phyloP scores from a whole-genome alignment of 805 yeast species.

The Lachancea dasiensis region DNA sequence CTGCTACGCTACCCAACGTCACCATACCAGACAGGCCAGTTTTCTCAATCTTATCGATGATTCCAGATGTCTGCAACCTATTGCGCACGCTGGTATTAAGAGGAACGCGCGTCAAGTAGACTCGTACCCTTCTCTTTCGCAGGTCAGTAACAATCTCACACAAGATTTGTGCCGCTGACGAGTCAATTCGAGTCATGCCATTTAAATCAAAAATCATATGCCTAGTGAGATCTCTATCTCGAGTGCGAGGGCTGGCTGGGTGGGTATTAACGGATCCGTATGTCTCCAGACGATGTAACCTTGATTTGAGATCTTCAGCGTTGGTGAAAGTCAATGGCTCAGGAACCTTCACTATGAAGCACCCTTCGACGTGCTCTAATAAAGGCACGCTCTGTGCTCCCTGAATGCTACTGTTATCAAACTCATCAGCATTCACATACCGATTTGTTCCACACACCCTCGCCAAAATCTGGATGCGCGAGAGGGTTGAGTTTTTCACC shows the following conservation, averaged over 20 bases:
- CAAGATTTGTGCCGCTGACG: slow-evolving; percentile 72
- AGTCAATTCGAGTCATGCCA: slow-evolving; percentile 77
- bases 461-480: slow-evolving; percentile 79
- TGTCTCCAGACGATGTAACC: slow-evolving; percentile 63
- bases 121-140: slow-evolving; percentile 46
- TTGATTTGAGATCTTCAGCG: slow-evolving; percentile 63
- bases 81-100: slow-evolving; percentile 40
- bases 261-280: slow-evolving; percentile 72
- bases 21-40: neutral
- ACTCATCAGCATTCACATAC: slow-evolving; percentile 68
- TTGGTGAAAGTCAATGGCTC: slow-evolving; percentile 89
- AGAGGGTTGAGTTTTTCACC: slow-evolving; percentile 69
- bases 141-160: slow-evolving; percentile 55
- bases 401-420: slow-evolving; percentile 34
- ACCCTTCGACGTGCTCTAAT: slow-evolving; percentile 54
- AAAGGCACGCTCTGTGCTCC: slow-evolving; percentile 10
- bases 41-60: slow-evolving; percentile 36
- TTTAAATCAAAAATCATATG: slow-evolving; percentile 68
- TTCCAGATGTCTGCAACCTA: slow-evolving; percentile 52
- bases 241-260: slow-evolving; percentile 60
- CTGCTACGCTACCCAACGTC: neutral
- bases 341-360: slow-evolving; percentile 72
- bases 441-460: slow-evolving; percentile 54
- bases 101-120: slow-evolving; percentile 59
- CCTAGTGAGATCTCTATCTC: slow-evolving; percentile 42